Evolutionary conservation across 805 yeast species (phyloP).

Genomic region (Ogataea pilisensis): DNA sequence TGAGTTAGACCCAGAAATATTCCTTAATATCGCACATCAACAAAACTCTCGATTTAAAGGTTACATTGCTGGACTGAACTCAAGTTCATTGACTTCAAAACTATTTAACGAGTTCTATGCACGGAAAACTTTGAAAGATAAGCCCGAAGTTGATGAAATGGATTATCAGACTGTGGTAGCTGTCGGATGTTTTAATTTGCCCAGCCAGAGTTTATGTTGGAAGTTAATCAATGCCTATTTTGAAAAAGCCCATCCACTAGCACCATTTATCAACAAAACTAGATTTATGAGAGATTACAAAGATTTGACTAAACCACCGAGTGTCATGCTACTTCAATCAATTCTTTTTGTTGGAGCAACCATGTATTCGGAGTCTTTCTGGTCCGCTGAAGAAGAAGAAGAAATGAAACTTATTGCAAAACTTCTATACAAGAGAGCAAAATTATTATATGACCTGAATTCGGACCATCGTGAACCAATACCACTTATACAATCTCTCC

Average conservation of each 20-base stretch:
- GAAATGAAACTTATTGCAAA: conserved; percentile 38
- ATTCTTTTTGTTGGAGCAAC: conserved; percentile 64
- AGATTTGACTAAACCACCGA: conserved; percentile 55
- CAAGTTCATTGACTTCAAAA: conserved; percentile 9
- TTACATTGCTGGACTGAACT: conserved; percentile 25
- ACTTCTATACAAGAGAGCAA: conserved; percentile 37
- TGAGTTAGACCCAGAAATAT: conserved; percentile 11
- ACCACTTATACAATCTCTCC: conserved; percentile 52
- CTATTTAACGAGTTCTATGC: conserved; percentile 9
- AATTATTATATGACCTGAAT: conserved; percentile 62
- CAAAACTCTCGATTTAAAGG: conserved; percentile 10
- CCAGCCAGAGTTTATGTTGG: conserved; percentile 54
- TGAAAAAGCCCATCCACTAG: conserved; percentile 57
- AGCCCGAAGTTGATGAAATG: conserved; percentile 28
- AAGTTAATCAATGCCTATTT: conserved; percentile 60
- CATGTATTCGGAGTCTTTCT: conserved; percentile 47
- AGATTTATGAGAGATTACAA: conserved; percentile 56
- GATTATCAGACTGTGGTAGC: conserved; percentile 62
- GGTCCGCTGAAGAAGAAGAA: conserved; percentile 45
- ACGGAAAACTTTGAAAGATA: conserved; percentile 3
- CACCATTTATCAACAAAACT: conserved; percentile 63
- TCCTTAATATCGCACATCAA: conserved; percentile 4
- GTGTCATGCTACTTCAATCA: conserved; percentile 55
- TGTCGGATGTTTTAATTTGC: conserved; percentile 67
- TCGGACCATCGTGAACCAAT: conserved; percentile 63